Evolutionary conservation across 768 basidiomycete species (phyloP).

Genomic region (Fomitopsis serialis): DNA sequence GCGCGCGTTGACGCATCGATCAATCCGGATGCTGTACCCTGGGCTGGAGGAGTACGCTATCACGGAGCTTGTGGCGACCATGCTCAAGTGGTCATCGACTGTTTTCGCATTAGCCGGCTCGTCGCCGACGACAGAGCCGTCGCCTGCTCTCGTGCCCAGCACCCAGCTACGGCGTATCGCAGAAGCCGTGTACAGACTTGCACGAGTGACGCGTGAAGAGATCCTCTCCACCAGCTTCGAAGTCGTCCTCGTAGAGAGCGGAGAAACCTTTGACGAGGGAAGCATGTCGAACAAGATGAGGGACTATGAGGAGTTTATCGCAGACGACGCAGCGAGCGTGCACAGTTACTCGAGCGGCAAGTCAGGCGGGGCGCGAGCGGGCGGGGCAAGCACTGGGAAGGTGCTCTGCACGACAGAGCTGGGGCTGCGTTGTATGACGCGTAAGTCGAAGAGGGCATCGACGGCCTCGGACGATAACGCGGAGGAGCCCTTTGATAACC

Average conservation of each 20-base stretch:
- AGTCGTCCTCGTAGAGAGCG: slow-evolving; percentile 54
- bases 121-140: slow-evolving; percentile 29
- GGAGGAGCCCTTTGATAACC: slow-evolving; percentile 45
- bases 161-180: slow-evolving; percentile 64
- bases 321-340: slow-evolving; percentile 7
- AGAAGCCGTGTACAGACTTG: slow-evolving; percentile 55
- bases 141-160: slow-evolving; percentile 33
- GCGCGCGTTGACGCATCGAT: slow-evolving; percentile 66
- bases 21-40: slow-evolving; percentile 65
- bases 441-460: slow-evolving; percentile 26
- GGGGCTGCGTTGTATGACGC: slow-evolving; percentile 61
- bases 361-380: slow-evolving; percentile 6
- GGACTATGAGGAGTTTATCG: slow-evolving; percentile 34
- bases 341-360: slow-evolving; percentile 6
- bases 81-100: slow-evolving; percentile 66
- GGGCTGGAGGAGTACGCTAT: slow-evolving; percentile 59
- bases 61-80: slow-evolving; percentile 70
- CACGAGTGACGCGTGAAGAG: slow-evolving; percentile 62
- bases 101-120: slow-evolving; percentile 63
- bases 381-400: slow-evolving; percentile 8
- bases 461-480: slow-evolving; percentile 16
- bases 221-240: slow-evolving; percentile 78
- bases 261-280: slow-evolving; percentile 40
- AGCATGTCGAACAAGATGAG: slow-evolving; percentile 63
- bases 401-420: slow-evolving; percentile 70